Percentiles rank a stretch among this genome's conserved stretches.
phyloP scores from a whole-genome alignment of 2,329 filamentous ascomycete genomes.

The Trichophyton equinum region DNA sequence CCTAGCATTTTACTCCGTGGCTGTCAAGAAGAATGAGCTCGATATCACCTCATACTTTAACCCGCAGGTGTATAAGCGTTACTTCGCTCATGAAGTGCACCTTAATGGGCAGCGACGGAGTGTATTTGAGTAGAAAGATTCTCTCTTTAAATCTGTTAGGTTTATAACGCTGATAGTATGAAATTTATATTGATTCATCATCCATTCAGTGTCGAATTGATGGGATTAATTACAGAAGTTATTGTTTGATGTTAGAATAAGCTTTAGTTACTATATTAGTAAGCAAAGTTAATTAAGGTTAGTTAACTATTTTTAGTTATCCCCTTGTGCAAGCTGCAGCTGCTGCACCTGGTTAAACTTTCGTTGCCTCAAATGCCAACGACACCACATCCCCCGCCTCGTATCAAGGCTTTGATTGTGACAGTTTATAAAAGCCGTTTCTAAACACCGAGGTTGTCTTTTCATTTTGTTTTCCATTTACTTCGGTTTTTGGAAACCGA shows the following conservation, averaged over 20 bases:
- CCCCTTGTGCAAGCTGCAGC: no score
- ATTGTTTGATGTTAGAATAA: background rate
- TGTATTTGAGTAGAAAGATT: background rate
- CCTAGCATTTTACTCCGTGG: background rate
- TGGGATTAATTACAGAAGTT: background rate
- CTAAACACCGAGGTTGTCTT: background rate
- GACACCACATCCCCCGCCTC: background rate
- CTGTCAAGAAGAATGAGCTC: background rate
- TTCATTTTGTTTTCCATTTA: background rate
- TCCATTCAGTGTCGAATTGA: background rate
- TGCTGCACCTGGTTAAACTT: no score
- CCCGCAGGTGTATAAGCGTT: background rate
- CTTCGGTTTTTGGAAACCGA: background rate
- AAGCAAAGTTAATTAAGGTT: background rate
- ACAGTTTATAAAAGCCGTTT: background rate
- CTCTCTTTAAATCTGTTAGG: background rate
- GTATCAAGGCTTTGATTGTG: background rate
- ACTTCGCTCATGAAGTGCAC: background rate
- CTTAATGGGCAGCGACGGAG: background rate
- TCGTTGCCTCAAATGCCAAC: background rate
- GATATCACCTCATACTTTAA: background rate
- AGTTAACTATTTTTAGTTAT: background rate
- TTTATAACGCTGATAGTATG: background rate
- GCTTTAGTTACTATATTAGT: background rate
- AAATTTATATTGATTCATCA: background rate